Conservation (phyloP, 2,329 filamentous ascomycete species). For the Acrodontium crateriforme region DNA sequence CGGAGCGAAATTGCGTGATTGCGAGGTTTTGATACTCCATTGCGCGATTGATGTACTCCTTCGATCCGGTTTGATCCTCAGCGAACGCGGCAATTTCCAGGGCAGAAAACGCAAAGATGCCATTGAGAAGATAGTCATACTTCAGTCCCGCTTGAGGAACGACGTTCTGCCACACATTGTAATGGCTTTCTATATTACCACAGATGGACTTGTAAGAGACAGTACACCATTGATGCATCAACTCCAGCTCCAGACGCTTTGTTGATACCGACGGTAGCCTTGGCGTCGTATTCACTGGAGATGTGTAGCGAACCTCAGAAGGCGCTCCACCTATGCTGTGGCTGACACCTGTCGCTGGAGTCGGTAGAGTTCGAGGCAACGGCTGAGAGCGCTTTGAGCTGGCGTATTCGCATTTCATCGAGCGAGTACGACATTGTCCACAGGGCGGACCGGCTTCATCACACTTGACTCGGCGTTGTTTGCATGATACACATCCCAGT, state of each 20-base stretch:
- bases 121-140: conserved; percentile 1
- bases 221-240: conserved; percentile 2
- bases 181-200: neutral
- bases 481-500: conserved; percentile 1
- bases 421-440: neutral
- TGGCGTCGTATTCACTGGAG: neutral
- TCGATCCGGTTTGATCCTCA: neutral
- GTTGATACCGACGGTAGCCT: neutral
- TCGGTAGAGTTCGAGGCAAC: neutral
- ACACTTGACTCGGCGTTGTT: conserved; percentile 1
- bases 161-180: conserved; percentile 1
- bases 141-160: conserved; percentile 1
- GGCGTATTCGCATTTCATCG: conserved; percentile 1
- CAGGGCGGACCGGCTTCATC: conserved; percentile 1
- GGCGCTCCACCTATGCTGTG: neutral
- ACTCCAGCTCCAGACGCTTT: conserved; percentile 5
- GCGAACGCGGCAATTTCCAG: neutral
- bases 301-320: neutral
- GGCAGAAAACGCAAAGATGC: conserved; percentile 1
- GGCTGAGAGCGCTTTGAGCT: neutral
- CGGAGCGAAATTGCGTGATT: neutral
- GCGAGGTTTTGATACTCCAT: conserved; percentile 1
- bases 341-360: neutral
- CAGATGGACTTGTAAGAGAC: conserved; percentile 1
- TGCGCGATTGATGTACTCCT: conserved; percentile 1